Percentiles rank a stretch among this genome's conserved stretches.
Evolutionary conservation across 805 yeast genomes (phyloP).

Genomic region (Wickerhamiella sergipiensis): DNA sequence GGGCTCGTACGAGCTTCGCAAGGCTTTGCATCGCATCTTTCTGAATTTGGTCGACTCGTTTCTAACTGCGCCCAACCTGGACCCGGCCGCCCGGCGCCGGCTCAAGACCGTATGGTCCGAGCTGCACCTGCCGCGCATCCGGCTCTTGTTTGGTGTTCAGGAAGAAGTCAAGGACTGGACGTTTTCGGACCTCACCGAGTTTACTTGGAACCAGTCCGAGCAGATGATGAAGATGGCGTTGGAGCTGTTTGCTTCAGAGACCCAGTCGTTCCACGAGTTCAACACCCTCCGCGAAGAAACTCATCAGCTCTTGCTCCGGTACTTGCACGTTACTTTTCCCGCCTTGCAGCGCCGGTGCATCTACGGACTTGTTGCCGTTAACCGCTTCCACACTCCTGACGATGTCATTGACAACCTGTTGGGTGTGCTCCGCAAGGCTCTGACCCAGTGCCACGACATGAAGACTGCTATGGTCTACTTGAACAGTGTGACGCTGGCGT

Average conservation of each 20-base stretch:
- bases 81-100: not conserved
- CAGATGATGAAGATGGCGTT: conserved; percentile 2
- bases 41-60: conserved; percentile 7
- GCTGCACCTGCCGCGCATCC: conserved; percentile 1
- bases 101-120: conserved; percentile 2
- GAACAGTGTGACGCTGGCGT: not conserved
- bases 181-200: conserved; percentile 1
- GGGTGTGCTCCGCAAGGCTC: not conserved
- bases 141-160: conserved; percentile 2
- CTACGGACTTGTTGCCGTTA: conserved; percentile 1
- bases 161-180: conserved; percentile 1
- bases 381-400: conserved; percentile 4
- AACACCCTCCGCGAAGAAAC: not conserved
- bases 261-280: not conserved
- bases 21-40: conserved; percentile 3
- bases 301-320: not conserved
- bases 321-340: conserved; percentile 1
- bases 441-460: not conserved
- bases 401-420: not conserved
- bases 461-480: not conserved
- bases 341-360: conserved; percentile 5
- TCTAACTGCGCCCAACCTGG: conserved; percentile 4
- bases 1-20: conserved; percentile 5
- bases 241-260: conserved; percentile 3
- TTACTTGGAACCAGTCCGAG: conserved; percentile 1